Conservation (phyloP, 2,329 filamentous ascomycete genomes). For the Fusarium aywerte region DNA sequence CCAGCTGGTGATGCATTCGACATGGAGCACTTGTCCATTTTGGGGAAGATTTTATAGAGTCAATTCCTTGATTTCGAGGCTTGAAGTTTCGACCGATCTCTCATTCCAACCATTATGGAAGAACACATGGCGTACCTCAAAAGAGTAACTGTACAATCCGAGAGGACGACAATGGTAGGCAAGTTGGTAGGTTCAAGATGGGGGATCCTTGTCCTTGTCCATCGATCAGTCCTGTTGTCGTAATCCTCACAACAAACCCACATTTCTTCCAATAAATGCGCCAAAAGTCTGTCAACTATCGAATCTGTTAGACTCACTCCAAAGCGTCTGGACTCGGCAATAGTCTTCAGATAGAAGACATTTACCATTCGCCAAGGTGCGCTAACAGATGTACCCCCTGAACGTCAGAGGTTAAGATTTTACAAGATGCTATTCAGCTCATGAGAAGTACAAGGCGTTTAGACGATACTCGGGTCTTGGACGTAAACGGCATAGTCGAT, state of each 20-base stretch:
- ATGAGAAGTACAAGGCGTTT: background rate
- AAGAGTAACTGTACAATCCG: conserved; percentile 18
- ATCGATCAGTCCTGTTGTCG: conserved; percentile 13
- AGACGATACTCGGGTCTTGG: conserved; percentile 9
- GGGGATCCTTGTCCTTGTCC: conserved; percentile 18
- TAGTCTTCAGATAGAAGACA: conserved; percentile 23
- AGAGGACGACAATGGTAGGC: conserved; percentile 11
- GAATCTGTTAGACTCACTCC: conserved; percentile 7
- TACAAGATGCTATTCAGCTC: background rate
- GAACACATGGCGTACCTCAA: conserved; percentile 22
- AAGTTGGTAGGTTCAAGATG: conserved; percentile 13
- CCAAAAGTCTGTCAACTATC: conserved; percentile 11
- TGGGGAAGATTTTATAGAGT: conserved; percentile 10
- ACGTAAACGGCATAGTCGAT: background rate
- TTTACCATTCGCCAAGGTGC: conserved; percentile 12
- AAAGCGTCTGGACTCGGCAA: conserved; percentile 29
- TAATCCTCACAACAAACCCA: conserved; percentile 12
- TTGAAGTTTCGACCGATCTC: conserved; percentile 25
- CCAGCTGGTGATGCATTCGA: conserved; percentile 29
- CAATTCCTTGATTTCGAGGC: conserved; percentile 17
- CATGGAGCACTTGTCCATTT: conserved; percentile 30
- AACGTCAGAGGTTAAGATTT: background rate
- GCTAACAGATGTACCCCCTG: conserved; percentile 23
- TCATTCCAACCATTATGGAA: conserved; percentile 36
- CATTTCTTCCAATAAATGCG: background rate